phyloP scores from a whole-genome alignment of 2,329 filamentous ascomycete species.

The Ophiosphaerella herpotricha region DNA sequence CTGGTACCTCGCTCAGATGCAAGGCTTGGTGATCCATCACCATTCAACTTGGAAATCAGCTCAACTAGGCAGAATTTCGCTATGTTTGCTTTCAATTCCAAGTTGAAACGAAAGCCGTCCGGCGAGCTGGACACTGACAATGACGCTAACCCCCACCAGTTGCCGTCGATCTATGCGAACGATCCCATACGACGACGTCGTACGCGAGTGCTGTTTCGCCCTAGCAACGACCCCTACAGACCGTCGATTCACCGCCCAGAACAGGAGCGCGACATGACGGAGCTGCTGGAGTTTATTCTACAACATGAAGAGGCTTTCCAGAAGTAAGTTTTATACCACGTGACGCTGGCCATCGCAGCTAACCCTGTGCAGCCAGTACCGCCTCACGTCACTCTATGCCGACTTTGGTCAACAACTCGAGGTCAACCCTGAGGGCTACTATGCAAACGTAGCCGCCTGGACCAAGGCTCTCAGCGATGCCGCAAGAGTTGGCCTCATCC shows the following conservation, averaged over 20 bases:
- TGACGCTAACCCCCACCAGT: conserved; percentile 12
- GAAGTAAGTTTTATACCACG: conserved; percentile 39
- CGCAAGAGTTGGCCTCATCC: conserved; percentile 65
- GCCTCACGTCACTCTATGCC: conserved; percentile 84
- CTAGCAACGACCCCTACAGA: conserved; percentile 19
- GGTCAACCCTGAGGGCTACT: conserved; percentile 83
- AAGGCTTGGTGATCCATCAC: no score
- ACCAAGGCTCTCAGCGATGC: conserved; percentile 73
- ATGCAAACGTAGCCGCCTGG: conserved; percentile 81
- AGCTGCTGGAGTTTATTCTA: conserved; percentile 67
- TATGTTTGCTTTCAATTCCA: background rate
- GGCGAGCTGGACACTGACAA: conserved; percentile 9
- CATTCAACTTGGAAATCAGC: no score
- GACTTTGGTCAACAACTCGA: conserved; percentile 77
- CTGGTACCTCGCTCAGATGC: no score
- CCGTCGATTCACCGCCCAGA: conserved; percentile 17
- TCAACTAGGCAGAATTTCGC: background rate
- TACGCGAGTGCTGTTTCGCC: conserved; percentile 26
- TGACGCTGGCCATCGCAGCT: conserved; percentile 5
- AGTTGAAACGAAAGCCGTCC: conserved; percentile 31
- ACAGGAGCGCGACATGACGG: conserved; percentile 57
- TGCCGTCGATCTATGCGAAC: conserved; percentile 24
- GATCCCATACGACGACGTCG: conserved; percentile 25
- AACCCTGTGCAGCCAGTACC: conserved; percentile 59
- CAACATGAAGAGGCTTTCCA: conserved; percentile 56